These are phyloP conservation scores for Russula lepida DNA, from an alignment of 768 basidiomycete genomes.

Conservation along the genomic window DNA sequence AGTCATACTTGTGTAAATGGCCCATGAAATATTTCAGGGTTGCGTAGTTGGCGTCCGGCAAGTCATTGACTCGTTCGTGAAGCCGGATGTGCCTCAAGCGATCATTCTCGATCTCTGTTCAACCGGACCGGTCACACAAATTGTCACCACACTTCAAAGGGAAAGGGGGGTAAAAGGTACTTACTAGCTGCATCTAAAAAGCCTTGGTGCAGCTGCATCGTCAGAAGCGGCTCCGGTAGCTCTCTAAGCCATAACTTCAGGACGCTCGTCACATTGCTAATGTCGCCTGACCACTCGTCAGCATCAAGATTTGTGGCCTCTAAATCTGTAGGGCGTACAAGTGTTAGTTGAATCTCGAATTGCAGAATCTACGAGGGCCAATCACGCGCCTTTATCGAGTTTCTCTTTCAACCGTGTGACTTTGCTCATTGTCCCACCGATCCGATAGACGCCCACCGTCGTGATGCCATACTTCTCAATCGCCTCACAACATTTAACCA, in stretches of 20 bases:
- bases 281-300: slow-evolving; percentile 87
- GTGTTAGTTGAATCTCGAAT: not conserved
- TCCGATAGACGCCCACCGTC: slow-evolving; percentile 85
- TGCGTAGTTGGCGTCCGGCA: slow-evolving; percentile 98
- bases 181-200: slow-evolving; percentile 94
- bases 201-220: slow-evolving; percentile 72
- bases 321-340: slow-evolving; percentile 44
- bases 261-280: slow-evolving; percentile 92
- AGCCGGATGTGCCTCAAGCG: slow-evolving; percentile 90
- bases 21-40: slow-evolving; percentile 94
- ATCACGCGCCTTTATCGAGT: slow-evolving; percentile 68
- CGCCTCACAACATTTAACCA: slow-evolving; percentile 82
- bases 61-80: slow-evolving; percentile 94
- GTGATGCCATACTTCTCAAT: slow-evolving; percentile 86
- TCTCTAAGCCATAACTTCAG: slow-evolving; percentile 96
- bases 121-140: not conserved
- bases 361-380: not conserved
- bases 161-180: slow-evolving; percentile 27
- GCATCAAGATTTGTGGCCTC: slow-evolving; percentile 81
- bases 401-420: slow-evolving; percentile 74
- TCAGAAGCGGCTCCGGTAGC: slow-evolving; percentile 88
- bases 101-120: slow-evolving; percentile 82
- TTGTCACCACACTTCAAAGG: not conserved
- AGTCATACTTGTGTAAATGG: slow-evolving; percentile 75
- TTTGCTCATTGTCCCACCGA: slow-evolving; percentile 86